phyloP scores from a whole-genome alignment of 768 basidiomycete species.

The Termitomyces sp. region DNA sequence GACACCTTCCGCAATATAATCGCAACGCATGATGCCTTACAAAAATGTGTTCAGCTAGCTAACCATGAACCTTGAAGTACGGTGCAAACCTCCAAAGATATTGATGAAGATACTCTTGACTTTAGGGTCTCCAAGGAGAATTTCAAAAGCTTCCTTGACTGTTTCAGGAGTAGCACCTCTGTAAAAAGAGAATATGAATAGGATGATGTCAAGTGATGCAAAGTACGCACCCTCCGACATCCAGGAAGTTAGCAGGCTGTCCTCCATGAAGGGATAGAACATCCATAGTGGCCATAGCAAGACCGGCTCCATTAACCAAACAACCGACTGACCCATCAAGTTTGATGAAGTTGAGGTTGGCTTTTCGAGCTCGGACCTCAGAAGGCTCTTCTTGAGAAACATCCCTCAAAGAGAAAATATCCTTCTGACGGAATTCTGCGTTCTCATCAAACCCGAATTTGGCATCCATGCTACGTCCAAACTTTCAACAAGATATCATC shows the following conservation, averaged over 20 bases:
- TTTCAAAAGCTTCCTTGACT: slow-evolving; percentile 99
- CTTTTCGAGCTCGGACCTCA: slow-evolving; percentile 96
- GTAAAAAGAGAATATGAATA: slow-evolving; percentile 6
- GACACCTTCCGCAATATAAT: slow-evolving; percentile 97
- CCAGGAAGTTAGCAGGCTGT: slow-evolving; percentile 97
- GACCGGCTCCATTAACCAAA: slow-evolving; percentile 95
- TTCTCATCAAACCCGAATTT: slow-evolving; percentile 99
- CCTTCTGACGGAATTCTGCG: slow-evolving; percentile 94
- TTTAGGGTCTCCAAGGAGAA: slow-evolving; percentile 82
- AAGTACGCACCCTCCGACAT: slow-evolving; percentile 80
- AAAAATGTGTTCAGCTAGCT: not conserved
- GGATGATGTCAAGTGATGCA: not conserved
- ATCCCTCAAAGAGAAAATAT: slow-evolving; percentile 86
- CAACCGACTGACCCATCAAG: slow-evolving; percentile 97
- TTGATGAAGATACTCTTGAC: slow-evolving; percentile 99
- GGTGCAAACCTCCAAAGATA: slow-evolving; percentile 74
- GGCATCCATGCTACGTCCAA: slow-evolving; percentile 87
- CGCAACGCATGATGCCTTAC: slow-evolving; percentile 95
- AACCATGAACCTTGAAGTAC: not conserved
- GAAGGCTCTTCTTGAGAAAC: slow-evolving; percentile 94
- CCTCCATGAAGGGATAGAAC: slow-evolving; percentile 95
- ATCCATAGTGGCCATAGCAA: slow-evolving; percentile 99
- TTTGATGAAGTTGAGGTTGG: slow-evolving; percentile 97
- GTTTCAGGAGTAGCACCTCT: slow-evolving; percentile 99
- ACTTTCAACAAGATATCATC: not conserved